Evolutionary conservation across 2,329 filamentous ascomycete genomes (phyloP), one percentile per base, ranked within the genome.

Genomic region (Penicillium sp.): DNA sequence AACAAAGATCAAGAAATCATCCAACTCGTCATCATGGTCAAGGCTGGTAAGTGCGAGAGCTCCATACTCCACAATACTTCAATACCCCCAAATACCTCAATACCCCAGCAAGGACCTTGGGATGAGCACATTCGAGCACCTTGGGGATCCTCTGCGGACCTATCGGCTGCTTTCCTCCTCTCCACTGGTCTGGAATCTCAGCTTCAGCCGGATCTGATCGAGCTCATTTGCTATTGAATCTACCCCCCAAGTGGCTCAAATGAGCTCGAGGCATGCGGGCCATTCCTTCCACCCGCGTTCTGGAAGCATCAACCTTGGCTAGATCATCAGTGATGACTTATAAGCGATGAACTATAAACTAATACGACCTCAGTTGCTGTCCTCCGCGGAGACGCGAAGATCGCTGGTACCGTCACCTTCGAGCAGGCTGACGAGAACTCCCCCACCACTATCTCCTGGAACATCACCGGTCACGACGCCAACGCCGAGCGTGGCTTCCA

Each of bases 401-500:
- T 99, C 83, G 81, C 85, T 74, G 94, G 94, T 72, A 94, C 89
- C 78, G 88, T 99, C 72, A 88, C 85, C 80, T 96, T 99, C 78
- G 91, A 95, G 83, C 94, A 99, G 82, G 83, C 82, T 64, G 84
- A 83, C 74, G 94, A 96, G 83, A 84, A 80, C 68, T 78, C 84
- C 67, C 85, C 87, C 65, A 97, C 94, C 73, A 93, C 82, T 75
- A 83, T 99, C 80, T 84, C 87, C 72, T 99, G 89, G 87, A 85
- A 96, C 79, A 91, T 99, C 78, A 82, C 84, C 58, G 93, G 94
- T 79, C 82, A 96, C 79, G 92, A 97, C 74, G 71, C 93, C 79
- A 96, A 95, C 76, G 92, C 94, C 72, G 85, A 95, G 86, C 93
- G 94, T 79, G 94, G 90, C 77, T 91, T 97, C 84, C 94, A 99